Conservation (phyloP, 2,329 filamentous ascomycete species). For the Microsporum audouinii region DNA sequence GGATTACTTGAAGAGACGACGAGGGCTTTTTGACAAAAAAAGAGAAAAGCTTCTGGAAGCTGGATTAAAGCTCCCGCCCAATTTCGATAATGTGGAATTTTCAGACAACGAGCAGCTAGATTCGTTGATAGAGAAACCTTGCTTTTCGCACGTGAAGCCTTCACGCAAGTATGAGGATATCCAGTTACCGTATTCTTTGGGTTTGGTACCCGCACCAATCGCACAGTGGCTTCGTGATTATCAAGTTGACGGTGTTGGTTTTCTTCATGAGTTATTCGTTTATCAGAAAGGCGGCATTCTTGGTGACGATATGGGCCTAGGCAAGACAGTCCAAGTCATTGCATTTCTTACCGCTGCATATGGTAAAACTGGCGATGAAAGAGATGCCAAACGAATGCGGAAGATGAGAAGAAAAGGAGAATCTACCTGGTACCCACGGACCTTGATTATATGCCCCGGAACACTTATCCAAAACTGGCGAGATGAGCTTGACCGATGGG, state of each 20-base stretch:
- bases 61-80: constrained; percentile 65
- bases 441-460: constrained; percentile 79
- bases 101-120: constrained; percentile 56
- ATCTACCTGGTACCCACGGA: constrained; percentile 65
- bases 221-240: constrained; percentile 89
- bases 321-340: constrained; percentile 93
- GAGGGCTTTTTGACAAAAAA: constrained; percentile 56
- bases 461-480: constrained; percentile 86
- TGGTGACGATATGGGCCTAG: constrained; percentile 94
- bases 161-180: constrained; percentile 64
- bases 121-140: constrained; percentile 56
- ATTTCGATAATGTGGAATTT: constrained; percentile 64
- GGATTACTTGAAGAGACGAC: constrained; percentile 59
- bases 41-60: constrained; percentile 49
- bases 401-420: constrained; percentile 56
- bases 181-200: constrained; percentile 60
- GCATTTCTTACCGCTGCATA: constrained; percentile 85
- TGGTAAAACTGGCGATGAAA: constrained; percentile 82
- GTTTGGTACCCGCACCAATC: constrained; percentile 74
- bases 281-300: constrained; percentile 84
- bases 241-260: constrained; percentile 72
- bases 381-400: constrained; percentile 76
- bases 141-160: constrained; percentile 52
- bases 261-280: constrained; percentile 79
- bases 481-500: constrained; percentile 76